These are phyloP conservation scores for Circinella umbellata DNA, from an alignment of 371 early-diverging fungal species.

Conservation along the genomic window DNA sequence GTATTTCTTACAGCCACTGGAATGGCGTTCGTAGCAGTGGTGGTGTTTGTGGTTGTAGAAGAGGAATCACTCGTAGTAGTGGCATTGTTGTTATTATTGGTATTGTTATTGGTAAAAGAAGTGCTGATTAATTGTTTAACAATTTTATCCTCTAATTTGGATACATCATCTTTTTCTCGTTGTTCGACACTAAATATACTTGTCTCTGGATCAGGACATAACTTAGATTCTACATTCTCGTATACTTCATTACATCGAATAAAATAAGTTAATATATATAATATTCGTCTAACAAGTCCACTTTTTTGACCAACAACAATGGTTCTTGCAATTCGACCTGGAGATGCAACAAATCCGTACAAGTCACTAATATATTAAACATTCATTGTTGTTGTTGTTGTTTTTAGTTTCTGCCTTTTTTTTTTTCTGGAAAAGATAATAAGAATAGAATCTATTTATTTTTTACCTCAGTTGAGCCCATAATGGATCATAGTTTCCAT, in stretches of 20 bases:
- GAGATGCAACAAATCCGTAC: constrained; percentile 64
- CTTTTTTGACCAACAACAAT: constrained; percentile 61
- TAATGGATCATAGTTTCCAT: constrained; percentile 68
- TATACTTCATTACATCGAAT: constrained; percentile 73
- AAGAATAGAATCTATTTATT: not conserved
- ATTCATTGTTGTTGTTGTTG: no score
- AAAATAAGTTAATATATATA: constrained; percentile 65
- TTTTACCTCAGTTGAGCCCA: constrained; percentile 69
- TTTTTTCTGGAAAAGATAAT: no score
- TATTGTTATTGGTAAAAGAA: no score
- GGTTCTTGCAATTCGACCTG: constrained; percentile 58
- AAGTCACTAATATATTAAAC: constrained; percentile 46
- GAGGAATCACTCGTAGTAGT: no score
- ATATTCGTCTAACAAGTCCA: constrained; percentile 57
- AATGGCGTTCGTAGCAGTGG: constrained; percentile 16
- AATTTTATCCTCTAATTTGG: constrained; percentile 48
- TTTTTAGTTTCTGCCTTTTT: no score
- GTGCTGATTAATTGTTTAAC: constrained; percentile 44
- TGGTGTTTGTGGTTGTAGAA: not conserved
- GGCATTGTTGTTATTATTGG: no score
- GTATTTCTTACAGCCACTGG: no score
- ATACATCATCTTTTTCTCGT: constrained; percentile 26
- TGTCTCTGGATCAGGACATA: constrained; percentile 19
- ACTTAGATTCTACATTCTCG: constrained; percentile 47
- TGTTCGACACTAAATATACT: constrained; percentile 43